phyloP scores from a whole-genome alignment of 805 yeast genomes.

The Limtongozyma cylindracea region DNA sequence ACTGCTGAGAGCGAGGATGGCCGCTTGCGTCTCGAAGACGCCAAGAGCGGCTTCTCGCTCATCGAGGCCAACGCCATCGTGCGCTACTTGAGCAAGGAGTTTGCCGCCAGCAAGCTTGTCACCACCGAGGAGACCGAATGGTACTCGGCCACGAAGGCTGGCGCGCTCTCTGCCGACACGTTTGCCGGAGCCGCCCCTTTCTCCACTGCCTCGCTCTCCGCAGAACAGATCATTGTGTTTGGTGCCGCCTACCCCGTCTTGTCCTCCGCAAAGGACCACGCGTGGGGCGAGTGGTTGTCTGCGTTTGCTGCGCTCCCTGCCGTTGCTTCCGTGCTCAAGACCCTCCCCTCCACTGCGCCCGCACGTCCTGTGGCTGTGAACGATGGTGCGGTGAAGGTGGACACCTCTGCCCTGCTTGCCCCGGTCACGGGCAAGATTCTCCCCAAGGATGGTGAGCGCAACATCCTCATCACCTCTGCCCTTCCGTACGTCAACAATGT shows the following conservation, averaged over 20 bases:
- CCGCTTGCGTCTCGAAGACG: too few species aligned
- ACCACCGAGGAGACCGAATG: constrained; percentile 18
- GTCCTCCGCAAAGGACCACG: constrained; percentile 3
- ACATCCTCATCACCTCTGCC: constrained; percentile 82
- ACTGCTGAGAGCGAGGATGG: too few species aligned
- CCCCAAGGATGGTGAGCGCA: constrained; percentile 53
- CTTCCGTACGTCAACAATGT: constrained; percentile 96
- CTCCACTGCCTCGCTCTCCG: constrained; percentile 7
- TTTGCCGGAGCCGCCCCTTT: neutral
- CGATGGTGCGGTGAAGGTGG: too few species aligned
- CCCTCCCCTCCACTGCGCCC: too few species aligned
- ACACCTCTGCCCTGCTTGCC: too few species aligned
- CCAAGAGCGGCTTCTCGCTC: too few species aligned
- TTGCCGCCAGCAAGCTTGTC: constrained; percentile 9
- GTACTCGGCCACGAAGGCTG: constrained; percentile 12
- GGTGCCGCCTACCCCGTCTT: constrained; percentile 25
- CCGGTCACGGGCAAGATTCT: too few species aligned
- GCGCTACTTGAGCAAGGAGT: constrained; percentile 30
- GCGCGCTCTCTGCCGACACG: neutral
- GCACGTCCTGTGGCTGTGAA: too few species aligned
- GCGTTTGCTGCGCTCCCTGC: constrained; percentile 11
- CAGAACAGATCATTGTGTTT: constrained; percentile 32
- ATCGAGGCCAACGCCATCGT: constrained; percentile 48
- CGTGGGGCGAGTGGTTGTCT: constrained; percentile 12
- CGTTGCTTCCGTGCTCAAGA: constrained; percentile 18